Percentiles rank a stretch among this genome's conserved stretches.
These are phyloP conservation scores for Maudiozyma serrabonitensis DNA, from an alignment of 805 yeast genomes.

Conservation along the genomic window DNA sequence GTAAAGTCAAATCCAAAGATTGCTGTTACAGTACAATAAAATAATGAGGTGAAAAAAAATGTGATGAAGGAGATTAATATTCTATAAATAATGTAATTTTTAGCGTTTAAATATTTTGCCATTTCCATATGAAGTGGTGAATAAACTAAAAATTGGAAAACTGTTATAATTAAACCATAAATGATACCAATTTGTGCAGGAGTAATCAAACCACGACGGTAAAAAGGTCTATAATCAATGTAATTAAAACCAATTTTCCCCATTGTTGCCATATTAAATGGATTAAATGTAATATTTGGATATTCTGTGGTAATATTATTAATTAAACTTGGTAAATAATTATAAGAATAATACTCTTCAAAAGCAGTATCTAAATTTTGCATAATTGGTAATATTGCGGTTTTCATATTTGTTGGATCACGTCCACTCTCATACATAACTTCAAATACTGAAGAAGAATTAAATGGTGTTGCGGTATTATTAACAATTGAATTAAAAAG, in stretches of 20 bases:
- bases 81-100: constrained; percentile 44
- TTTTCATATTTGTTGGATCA: constrained; percentile 41
- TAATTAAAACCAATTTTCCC: constrained; percentile 29
- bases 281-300: constrained; percentile 2
- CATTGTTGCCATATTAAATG: constrained; percentile 6
- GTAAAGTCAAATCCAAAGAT: constrained; percentile 58
- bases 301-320: constrained; percentile 4
- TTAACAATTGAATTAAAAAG: constrained; percentile 17
- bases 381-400: constrained; percentile 38
- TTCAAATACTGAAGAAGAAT: constrained; percentile 24
- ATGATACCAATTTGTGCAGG: constrained; percentile 71
- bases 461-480: constrained; percentile 11
- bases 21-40: constrained; percentile 49
- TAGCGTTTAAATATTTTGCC: constrained; percentile 35
- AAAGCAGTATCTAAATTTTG: constrained; percentile 25
- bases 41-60: constrained; percentile 48
- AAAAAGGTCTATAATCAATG: constrained; percentile 41
- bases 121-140: constrained; percentile 41
- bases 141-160: constrained; percentile 59
- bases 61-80: constrained; percentile 38
- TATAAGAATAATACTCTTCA: constrained; percentile 2
- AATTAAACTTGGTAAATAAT: constrained; percentile 14
- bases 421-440: constrained; percentile 52
- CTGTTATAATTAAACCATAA: constrained; percentile 58
- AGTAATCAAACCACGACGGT: constrained; percentile 43